These are phyloP conservation scores for Stephania japonica DNA, from an alignment of 164 flowering plant genomes.

Conservation along the genomic window DNA sequence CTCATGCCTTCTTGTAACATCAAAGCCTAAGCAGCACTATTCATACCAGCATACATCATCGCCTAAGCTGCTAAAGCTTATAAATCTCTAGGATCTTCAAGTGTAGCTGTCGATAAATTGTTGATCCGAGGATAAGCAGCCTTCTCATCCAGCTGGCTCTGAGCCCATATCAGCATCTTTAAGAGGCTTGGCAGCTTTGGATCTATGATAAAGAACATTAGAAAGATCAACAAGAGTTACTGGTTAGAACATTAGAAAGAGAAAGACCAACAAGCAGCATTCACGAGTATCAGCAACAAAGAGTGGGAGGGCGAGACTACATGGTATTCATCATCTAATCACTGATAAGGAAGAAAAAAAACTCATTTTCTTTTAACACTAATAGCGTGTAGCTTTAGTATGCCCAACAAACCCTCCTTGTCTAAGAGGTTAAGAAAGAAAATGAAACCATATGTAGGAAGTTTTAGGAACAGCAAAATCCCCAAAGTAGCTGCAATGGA, in stretches of 20 bases:
- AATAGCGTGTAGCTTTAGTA: too few relatives aligned
- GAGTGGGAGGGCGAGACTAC: not conserved
- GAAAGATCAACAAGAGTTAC: not conserved
- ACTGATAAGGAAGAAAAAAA: not conserved
- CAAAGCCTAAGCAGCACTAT: slow-evolving; percentile 5
- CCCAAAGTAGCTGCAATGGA: not conserved
- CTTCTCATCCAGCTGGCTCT: slow-evolving; percentile 80
- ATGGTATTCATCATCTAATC: not conserved
- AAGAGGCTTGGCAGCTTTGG: slow-evolving; percentile 88
- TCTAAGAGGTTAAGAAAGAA: not conserved
- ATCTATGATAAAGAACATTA: slow-evolving; percentile 35
- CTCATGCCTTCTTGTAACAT: slow-evolving; percentile 5
- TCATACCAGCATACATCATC: not conserved
- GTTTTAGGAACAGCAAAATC: not conserved
- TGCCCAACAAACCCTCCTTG: not conserved
- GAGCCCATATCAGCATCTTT: slow-evolving; percentile 90
- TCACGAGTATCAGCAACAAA: not conserved
- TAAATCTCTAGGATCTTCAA: slow-evolving; percentile 53
- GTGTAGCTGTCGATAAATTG: slow-evolving; percentile 53
- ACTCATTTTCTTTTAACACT: not conserved
- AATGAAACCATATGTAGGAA: not conserved
- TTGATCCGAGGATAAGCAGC: slow-evolving; percentile 80
- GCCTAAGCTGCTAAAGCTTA: slow-evolving; percentile 26
- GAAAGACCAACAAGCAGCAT: not conserved
- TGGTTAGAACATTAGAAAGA: not conserved